Evolutionary conservation across 768 basidiomycete species (phyloP).

Genomic region (Asterophora parasitica): DNA sequence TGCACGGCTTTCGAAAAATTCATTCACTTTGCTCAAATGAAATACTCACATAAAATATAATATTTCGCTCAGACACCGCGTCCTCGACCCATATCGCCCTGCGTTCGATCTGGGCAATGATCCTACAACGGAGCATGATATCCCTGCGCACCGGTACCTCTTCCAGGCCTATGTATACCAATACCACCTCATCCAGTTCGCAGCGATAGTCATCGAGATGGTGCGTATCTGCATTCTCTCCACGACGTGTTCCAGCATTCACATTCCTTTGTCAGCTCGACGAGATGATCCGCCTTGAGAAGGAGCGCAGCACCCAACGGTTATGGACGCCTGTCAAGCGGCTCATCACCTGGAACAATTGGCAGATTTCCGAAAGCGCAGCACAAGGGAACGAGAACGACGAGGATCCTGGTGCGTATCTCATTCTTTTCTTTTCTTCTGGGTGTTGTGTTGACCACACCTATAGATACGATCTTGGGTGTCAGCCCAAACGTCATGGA

Average conservation of each 20-base stretch:
- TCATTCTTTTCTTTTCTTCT: background rate
- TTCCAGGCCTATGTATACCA: conserved; percentile 77
- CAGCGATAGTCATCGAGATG: conserved; percentile 35
- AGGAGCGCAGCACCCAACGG: conserved; percentile 30
- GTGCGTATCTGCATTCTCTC: conserved; percentile 20
- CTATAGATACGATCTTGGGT: conserved; percentile 51
- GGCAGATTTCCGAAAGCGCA: conserved; percentile 39
- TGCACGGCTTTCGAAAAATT: conserved; percentile 5
- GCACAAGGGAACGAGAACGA: conserved; percentile 62
- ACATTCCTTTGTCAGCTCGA: conserved; percentile 40
- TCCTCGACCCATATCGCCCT: conserved; percentile 59
- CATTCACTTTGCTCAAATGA: no score
- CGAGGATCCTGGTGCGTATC: conserved; percentile 58
- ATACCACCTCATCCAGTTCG: conserved; percentile 42
- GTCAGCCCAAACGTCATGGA: conserved; percentile 34
- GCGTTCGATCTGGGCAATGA: conserved; percentile 36
- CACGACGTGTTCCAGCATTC: background rate
- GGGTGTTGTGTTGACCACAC: background rate
- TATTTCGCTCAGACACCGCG: conserved; percentile 28
- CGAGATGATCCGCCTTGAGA: conserved; percentile 53
- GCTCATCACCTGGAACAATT: conserved; percentile 39
- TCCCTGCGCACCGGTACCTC: conserved; percentile 61
- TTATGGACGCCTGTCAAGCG: conserved; percentile 56
- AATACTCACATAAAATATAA: background rate
- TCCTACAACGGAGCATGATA: conserved; percentile 26